phyloP scores from a whole-genome alignment of 2,329 filamentous ascomycete genomes.

The Colletotrichum godetiae region DNA sequence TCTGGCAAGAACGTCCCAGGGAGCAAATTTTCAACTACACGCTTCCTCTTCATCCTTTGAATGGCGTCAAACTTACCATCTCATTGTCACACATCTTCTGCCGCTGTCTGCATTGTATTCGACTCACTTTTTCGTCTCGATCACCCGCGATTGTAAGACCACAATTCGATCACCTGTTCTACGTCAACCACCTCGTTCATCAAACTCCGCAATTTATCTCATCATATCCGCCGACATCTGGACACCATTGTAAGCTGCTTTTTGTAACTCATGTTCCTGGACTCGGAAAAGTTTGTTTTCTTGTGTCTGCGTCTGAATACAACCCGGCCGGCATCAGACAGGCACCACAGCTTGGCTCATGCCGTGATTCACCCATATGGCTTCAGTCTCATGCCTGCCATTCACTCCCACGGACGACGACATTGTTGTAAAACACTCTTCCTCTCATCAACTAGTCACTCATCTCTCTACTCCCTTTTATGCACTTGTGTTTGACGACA shows the following conservation, averaged over 20 bases:
- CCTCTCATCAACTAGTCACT: not conserved
- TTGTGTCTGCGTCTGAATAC: not conserved
- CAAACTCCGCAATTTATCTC: slow-evolving; percentile 1
- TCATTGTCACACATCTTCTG: not conserved
- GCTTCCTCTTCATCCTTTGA: slow-evolving; percentile 17
- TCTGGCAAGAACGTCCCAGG: slow-evolving; percentile 25
- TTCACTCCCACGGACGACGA: not conserved
- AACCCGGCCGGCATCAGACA: not conserved
- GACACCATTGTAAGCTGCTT: slow-evolving; percentile 3
- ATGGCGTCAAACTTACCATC: not conserved
- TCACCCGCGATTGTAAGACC: slow-evolving; percentile 9
- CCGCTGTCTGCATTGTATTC: slow-evolving; percentile 1
- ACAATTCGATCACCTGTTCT: not conserved
- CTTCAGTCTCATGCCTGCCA: not conserved
- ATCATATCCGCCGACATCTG: not conserved
- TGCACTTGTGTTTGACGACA: not conserved
- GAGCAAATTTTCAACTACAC: slow-evolving; percentile 30
- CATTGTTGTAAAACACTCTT: not conserved
- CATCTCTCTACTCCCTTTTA: not conserved
- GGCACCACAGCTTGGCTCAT: not conserved
- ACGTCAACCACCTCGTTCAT: slow-evolving; percentile 6
- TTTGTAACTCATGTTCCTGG: not conserved
- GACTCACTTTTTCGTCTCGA: not conserved
- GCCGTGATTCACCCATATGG: not conserved
- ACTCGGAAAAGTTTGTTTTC: not conserved